Evolutionary conservation across 768 basidiomycete species (phyloP).

Genomic region (Agaricus bisporus): DNA sequence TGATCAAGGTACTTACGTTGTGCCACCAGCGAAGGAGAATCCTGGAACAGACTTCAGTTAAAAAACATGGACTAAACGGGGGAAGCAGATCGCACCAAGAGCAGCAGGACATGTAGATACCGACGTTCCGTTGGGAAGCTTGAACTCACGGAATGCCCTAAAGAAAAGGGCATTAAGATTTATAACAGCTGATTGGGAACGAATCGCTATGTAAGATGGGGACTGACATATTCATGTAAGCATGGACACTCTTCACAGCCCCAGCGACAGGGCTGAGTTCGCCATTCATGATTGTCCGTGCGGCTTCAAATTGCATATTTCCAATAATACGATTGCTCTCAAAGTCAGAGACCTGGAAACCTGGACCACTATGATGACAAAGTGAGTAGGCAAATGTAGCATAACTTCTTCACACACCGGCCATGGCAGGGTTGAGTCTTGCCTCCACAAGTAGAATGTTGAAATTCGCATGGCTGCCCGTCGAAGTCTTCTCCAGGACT

Average conservation of each 20-base stretch:
- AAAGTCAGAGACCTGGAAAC: constrained; percentile 70
- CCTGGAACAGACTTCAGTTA: constrained; percentile 31
- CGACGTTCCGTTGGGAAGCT: constrained; percentile 57
- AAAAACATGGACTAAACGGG: not conserved
- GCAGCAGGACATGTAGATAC: constrained; percentile 76
- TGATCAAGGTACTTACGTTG: constrained; percentile 44
- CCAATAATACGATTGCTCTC: constrained; percentile 73
- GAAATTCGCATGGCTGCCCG: constrained; percentile 62
- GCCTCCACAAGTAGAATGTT: constrained; percentile 72
- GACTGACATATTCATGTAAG: constrained; percentile 62
- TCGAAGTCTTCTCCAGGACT: constrained; percentile 65
- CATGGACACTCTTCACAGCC: constrained; percentile 63
- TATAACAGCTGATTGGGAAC: not conserved
- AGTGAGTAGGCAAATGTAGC: not conserved
- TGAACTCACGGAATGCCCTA: constrained; percentile 62
- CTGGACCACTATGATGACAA: constrained; percentile 51
- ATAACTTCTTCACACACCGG: constrained; percentile 32
- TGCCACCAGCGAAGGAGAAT: constrained; percentile 74
- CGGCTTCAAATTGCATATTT: constrained; percentile 61
- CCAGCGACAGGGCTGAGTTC: constrained; percentile 45
- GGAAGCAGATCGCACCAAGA: constrained; percentile 42
- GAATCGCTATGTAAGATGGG: not conserved
- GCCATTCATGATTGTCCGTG: constrained; percentile 55
- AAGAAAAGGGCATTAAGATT: not conserved
- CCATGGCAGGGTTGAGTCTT: constrained; percentile 64